Evolutionary conservation across 2,329 filamentous ascomycete species (phyloP).

Genomic region (Fusarium mundagurra): DNA sequence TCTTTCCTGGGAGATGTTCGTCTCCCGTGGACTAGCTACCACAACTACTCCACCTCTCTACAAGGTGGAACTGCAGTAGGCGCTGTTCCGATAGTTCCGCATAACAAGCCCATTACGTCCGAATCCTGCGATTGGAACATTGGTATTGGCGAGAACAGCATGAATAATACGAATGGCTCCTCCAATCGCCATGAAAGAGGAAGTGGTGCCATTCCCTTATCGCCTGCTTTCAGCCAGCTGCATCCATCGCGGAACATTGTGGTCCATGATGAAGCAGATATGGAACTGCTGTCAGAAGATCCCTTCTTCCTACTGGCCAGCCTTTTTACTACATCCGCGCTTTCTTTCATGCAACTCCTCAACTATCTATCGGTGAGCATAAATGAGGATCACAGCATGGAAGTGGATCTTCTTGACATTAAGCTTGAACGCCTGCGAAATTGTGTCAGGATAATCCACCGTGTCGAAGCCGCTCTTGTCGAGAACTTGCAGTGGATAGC

Average conservation of each 20-base stretch:
- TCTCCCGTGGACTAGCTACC: neutral
- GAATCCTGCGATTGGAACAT: neutral
- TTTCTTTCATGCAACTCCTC: too few species aligned
- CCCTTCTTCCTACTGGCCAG: neutral
- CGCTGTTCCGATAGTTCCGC: neutral
- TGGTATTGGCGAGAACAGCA: neutral
- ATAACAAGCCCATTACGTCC: neutral
- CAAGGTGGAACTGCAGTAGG: accelerated
- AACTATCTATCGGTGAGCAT: too few species aligned
- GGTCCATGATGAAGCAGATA: neutral
- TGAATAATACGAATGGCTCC: neutral
- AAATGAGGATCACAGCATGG: too few species aligned
- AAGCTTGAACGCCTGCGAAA: neutral
- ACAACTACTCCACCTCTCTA: neutral
- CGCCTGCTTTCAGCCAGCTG: too few species aligned
- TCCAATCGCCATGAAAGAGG: neutral
- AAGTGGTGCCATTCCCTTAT: neutral
- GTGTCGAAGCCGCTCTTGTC: neutral
- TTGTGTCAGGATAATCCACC: accelerated
- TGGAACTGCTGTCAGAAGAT: neutral
- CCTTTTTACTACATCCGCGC: too few species aligned
- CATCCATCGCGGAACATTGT: too few species aligned
- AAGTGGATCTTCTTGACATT: neutral
- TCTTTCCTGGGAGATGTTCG: neutral
- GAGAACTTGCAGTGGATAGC: neutral